Percentiles rank a stretch among this genome's conserved stretches.
Conservation (phyloP, 352 stramenopile species). For the Phytophthora vignae region DNA sequence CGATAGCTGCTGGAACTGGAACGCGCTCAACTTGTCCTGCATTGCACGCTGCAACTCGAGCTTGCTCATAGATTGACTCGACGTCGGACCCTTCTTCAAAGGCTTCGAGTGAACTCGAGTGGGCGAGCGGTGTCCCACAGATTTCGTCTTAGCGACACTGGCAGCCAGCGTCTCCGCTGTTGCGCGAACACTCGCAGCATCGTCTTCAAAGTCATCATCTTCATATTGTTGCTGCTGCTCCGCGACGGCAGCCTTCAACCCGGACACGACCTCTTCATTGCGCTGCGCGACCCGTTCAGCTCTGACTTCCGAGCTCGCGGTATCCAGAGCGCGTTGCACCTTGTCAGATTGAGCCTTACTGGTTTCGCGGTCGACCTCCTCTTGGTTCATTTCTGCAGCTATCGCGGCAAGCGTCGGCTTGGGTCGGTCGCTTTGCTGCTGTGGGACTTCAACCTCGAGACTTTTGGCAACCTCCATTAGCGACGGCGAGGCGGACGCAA, state of each 20-base stretch:
- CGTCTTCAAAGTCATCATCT: constrained; percentile 61
- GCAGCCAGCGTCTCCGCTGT: constrained; percentile 36
- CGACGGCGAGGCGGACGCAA: constrained; percentile 8
- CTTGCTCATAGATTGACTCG: constrained; percentile 32
- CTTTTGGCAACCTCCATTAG: constrained; percentile 28
- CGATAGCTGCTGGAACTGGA: constrained; percentile 70
- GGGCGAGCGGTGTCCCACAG: constrained; percentile 25
- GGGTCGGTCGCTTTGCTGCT: constrained; percentile 7
- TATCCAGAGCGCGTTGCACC: constrained; percentile 39
- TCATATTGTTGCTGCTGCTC: constrained; percentile 60
- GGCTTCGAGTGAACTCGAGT: constrained; percentile 21
- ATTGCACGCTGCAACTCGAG: constrained; percentile 46
- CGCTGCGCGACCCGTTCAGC: constrained; percentile 34
- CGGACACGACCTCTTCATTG: constrained; percentile 35
- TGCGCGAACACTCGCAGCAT: constrained; percentile 36
- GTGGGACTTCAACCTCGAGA: constrained; percentile 22
- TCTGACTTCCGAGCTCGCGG: constrained; percentile 37
- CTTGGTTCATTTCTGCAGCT: constrained; percentile 50
- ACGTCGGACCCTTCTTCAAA: constrained; percentile 29
- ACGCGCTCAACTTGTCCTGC: constrained; percentile 66
- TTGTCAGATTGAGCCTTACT: constrained; percentile 21
- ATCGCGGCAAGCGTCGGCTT: constrained; percentile 36
- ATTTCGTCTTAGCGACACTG: constrained; percentile 38
- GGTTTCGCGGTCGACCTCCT: constrained; percentile 40
- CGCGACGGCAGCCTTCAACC: constrained; percentile 40